phyloP scores from a whole-genome alignment of 129 eudicot genomes.

The Artemisia annua region DNA sequence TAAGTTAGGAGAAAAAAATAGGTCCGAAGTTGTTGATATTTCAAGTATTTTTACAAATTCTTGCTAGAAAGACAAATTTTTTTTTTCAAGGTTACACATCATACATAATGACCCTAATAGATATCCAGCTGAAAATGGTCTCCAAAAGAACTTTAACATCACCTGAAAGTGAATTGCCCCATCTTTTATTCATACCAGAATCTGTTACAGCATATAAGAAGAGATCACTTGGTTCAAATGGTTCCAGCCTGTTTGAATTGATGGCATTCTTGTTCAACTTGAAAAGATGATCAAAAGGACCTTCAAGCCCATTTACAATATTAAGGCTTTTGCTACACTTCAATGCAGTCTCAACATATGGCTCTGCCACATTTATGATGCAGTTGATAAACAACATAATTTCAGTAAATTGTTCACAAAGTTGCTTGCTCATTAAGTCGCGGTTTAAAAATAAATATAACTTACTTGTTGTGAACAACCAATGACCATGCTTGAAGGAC shows the following conservation, averaged over 20 bases:
- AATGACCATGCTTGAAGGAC: too few species aligned
- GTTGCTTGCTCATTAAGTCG: too few species aligned
- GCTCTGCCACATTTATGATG: conserved; percentile 64
- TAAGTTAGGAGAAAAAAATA: too few species aligned
- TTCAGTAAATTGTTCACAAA: too few species aligned
- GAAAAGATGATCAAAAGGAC: conserved; percentile 78
- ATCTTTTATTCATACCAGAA: conserved; percentile 78
- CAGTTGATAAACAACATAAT: neutral
- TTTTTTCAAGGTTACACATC: too few species aligned
- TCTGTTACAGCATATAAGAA: conserved; percentile 91
- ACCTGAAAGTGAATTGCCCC: conserved; percentile 79
- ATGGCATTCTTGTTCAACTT: conserved; percentile 55
- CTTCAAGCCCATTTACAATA: conserved; percentile 77
- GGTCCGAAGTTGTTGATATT: too few species aligned
- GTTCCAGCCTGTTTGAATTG: conserved; percentile 33
- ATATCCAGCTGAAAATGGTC: too few species aligned
- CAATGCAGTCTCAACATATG: conserved; percentile 69
- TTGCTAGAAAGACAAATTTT: too few species aligned
- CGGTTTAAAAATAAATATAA: too few species aligned
- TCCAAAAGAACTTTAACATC: conserved; percentile 50
- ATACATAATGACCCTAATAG: too few species aligned
- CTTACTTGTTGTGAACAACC: too few species aligned
- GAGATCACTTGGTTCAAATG: conserved; percentile 62
- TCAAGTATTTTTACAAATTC: too few species aligned
- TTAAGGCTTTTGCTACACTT: conserved; percentile 66